These are phyloP conservation scores for Aureobasidium namibiae DNA, from an alignment of 2,329 filamentous ascomycete species.

Conservation along the genomic window DNA sequence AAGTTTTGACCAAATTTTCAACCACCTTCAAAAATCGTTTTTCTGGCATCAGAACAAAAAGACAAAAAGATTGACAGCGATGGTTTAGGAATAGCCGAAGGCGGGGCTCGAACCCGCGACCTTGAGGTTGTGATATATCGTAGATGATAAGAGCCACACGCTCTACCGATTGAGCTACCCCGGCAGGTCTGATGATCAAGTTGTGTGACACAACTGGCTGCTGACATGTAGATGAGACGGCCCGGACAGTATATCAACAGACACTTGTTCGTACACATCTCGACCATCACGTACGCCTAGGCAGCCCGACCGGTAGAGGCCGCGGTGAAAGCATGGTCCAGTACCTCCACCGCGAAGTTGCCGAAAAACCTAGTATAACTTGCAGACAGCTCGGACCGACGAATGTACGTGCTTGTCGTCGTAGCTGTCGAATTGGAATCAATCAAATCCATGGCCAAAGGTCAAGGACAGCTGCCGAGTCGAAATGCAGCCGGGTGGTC, in stretches of 20 bases:
- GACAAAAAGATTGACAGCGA: not conserved
- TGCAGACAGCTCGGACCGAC: no score
- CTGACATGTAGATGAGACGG: not conserved
- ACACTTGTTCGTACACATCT: no score
- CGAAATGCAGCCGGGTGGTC: no score
- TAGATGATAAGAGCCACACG: constrained; percentile 35
- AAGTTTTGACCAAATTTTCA: not conserved
- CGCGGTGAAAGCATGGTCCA: not conserved
- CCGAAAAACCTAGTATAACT: no score
- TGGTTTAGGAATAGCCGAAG: not conserved
- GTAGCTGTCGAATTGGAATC: no score
- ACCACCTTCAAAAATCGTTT: not conserved
- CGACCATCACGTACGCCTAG: no score
- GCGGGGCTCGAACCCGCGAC: not conserved
- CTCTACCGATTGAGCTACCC: constrained; percentile 42
- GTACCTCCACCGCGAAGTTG: no score
- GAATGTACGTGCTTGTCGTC: no score
- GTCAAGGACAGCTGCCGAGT: no score
- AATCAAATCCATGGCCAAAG: no score
- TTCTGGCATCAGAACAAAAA: not conserved
- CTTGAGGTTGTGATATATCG: not conserved
- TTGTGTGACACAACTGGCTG: constrained; percentile 9
- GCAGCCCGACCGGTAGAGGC: no score
- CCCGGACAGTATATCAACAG: not conserved
- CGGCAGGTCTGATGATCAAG: constrained; percentile 21